Evolutionary conservation across 2,329 filamentous ascomycete species (phyloP).

Genomic region (Cordyceps sp.): DNA sequence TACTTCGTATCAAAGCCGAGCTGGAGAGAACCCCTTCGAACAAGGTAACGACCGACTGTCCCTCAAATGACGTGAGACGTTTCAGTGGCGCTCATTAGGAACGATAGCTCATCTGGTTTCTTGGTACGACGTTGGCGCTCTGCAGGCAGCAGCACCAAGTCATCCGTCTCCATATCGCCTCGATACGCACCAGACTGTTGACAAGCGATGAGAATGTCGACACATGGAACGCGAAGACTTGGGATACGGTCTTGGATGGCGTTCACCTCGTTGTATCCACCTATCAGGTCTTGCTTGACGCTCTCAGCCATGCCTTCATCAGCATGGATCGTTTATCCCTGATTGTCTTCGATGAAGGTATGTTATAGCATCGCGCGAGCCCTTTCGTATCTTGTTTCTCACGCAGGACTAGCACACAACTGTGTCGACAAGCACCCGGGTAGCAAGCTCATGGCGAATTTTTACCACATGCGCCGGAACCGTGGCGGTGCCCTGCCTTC

Average conservation of each 20-base stretch:
- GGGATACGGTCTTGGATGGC: constrained; percentile 48
- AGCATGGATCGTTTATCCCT: constrained; percentile 45
- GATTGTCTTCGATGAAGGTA: constrained; percentile 73
- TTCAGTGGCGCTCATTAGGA: neutral
- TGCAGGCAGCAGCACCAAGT: constrained; percentile 49
- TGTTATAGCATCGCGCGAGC: constrained; percentile 3
- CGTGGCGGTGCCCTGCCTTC: constrained; percentile 31
- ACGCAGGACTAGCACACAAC: constrained; percentile 45
- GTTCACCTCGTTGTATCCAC: constrained; percentile 65
- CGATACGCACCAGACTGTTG: constrained; percentile 42
- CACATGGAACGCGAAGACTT: constrained; percentile 52
- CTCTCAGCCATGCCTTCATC: constrained; percentile 59
- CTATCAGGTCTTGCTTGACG: constrained; percentile 57
- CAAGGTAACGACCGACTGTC: constrained; percentile 34
- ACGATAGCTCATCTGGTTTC: constrained; percentile 52
- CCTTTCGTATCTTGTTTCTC: neutral
- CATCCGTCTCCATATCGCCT: constrained; percentile 41
- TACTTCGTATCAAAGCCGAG: constrained; percentile 50
- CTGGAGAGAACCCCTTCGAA: constrained; percentile 33
- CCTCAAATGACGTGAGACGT: too few relatives aligned
- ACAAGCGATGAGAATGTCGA: constrained; percentile 54
- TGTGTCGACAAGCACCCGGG: constrained; percentile 48
- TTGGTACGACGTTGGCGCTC: constrained; percentile 52
- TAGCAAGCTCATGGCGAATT: constrained; percentile 54
- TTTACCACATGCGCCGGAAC: constrained; percentile 40